Conservation (phyloP, 2,329 filamentous ascomycete genomes). For the Clonostachys rhizophaga region DNA sequence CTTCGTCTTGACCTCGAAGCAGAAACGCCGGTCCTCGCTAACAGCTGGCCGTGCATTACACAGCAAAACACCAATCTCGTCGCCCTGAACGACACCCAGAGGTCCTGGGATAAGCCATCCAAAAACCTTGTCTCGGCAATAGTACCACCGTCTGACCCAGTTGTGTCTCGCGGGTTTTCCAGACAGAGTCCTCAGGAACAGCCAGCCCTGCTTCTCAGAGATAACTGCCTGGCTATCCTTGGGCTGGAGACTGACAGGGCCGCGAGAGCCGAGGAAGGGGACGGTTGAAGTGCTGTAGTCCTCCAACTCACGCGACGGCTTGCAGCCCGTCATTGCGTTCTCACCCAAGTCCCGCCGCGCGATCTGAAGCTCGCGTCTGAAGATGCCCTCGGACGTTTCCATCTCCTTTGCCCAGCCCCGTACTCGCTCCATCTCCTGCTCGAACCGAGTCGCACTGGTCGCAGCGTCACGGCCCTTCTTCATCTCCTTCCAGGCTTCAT, state of each 20-base stretch:
- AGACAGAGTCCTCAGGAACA: conserved; percentile 75
- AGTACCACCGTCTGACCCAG: conserved; percentile 93
- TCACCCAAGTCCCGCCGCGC: conserved; percentile 82
- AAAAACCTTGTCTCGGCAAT: conserved; percentile 92
- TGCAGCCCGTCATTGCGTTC: conserved; percentile 61
- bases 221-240: conserved; percentile 43
- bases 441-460: conserved; percentile 61
- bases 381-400: conserved; percentile 80
- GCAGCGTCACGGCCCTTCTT: conserved; percentile 64
- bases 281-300: conserved; percentile 90
- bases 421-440: conserved; percentile 82
- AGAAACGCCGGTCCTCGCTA: conserved; percentile 90
- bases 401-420: conserved; percentile 92
- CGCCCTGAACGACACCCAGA: conserved; percentile 88
- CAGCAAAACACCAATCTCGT: conserved; percentile 90
- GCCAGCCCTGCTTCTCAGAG: conserved; percentile 89
- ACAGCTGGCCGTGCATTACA: conserved; percentile 90
- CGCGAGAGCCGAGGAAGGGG: conserved; percentile 71
- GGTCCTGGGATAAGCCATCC: conserved; percentile 85
- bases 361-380: conserved; percentile 74
- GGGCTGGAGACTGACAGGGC: conserved; percentile 60
- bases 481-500: conserved; percentile 86
- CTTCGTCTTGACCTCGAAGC: conserved; percentile 98
- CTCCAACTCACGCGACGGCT: conserved; percentile 87
- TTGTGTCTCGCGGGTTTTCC: conserved; percentile 87